Base-by-base conservation (phyloP, 306 rosid species). In the Oemleria cerasiformis region DNA sequence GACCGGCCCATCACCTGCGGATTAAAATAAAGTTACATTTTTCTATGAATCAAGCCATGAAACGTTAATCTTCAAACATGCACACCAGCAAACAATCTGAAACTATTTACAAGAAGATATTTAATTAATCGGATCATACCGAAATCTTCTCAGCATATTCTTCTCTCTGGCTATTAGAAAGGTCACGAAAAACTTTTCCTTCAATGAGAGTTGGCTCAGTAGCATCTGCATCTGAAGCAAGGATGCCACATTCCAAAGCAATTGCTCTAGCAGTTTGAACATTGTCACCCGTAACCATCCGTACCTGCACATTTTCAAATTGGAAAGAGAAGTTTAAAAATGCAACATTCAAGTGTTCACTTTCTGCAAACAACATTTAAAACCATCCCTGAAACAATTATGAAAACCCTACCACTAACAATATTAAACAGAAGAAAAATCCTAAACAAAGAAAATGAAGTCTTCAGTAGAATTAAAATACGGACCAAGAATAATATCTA, bases 251-350 rank as follows among this genome's bases (percentile, higher is more conserved):
- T 82, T 91, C 98, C 78, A 84, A 19, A 21, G 98, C 94, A 75
- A 93, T 91, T 71, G 98, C 97, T 85, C 75, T 88, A 14, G 98
- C 98, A 75, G 98, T 93, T 77, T 87, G 90, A 47, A 93, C 77
- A 65, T 93, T 93, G 78, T 93, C 98, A 48, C 98, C 98, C 1
- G 98, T 93, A 72, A 93, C 88, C 98, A 91, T 93, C 61, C 89
- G 88, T 19, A 93, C 96, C 98, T 94, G 75, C 42, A 16, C 16
- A 30, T 69, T 17, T 30, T 9, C 20, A 57, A 17, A 58, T 16
- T 71, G 44, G 44, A 57, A 57, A 43, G 51, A 30, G 14, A 71
- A 55, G 17, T 6, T 59, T 12, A 68, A 71, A 71, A 12, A 9
- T 19, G 4, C 66, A 23, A 23, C 66, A 36, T 49, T 58, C 58